Conservation (phyloP, 345 rosid genomes). For the Lepidium aucheri region DNA sequence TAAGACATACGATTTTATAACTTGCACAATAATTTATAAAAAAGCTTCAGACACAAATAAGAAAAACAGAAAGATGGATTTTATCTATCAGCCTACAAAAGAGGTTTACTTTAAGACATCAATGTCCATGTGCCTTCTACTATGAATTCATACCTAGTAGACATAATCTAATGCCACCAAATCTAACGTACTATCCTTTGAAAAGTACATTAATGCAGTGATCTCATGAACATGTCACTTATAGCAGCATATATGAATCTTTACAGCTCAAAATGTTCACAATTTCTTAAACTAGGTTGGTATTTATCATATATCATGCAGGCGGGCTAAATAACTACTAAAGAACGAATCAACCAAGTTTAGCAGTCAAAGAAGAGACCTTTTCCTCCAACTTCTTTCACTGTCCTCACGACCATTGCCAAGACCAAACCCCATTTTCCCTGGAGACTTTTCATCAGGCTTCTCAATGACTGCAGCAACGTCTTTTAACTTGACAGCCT, state of each 20-base stretch:
- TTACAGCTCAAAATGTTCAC: too few species aligned
- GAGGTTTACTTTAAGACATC: not conserved
- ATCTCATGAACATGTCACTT: not conserved
- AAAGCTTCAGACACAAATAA: not conserved
- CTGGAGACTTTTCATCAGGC: conserved; percentile 29
- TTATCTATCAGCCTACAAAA: not conserved
- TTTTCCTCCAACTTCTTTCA: conserved; percentile 52
- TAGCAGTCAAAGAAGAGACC: conserved; percentile 13
- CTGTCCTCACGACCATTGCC: conserved; percentile 31
- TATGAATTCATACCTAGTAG: not conserved
- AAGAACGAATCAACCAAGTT: conserved; percentile 24
- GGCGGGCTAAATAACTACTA: not conserved
- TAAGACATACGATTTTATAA: not conserved
- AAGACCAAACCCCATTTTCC: conserved; percentile 37
- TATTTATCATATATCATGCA: not conserved
- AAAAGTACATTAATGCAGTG: not conserved
- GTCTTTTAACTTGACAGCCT: conserved; percentile 42
- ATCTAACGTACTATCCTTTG: not conserved
- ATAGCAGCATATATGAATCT: not conserved
- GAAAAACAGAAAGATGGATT: not conserved
- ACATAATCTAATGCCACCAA: not conserved
- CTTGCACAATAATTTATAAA: too few species aligned
- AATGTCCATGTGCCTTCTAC: not conserved
- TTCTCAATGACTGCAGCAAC: conserved; percentile 31
- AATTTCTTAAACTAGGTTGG: too few species aligned